Conservation (phyloP, 139 green algal genomes). For the Volvox africanus region DNA sequence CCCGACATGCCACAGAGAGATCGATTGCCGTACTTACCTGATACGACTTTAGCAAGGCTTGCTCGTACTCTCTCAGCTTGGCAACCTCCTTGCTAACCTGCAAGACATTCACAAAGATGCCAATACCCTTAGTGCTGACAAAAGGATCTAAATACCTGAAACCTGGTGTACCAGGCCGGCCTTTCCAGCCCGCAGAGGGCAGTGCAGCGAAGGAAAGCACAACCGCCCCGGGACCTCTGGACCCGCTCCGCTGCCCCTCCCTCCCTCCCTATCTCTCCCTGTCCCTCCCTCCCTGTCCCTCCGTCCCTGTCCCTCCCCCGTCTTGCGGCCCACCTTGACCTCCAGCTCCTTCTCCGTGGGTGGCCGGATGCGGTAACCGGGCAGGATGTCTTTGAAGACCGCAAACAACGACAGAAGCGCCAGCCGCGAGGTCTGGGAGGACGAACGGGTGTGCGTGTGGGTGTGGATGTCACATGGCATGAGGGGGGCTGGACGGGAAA, state of each 20-base stretch:
- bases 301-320: too few relatives aligned
- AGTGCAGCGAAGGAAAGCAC: too few relatives aligned
- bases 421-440: slow-evolving; percentile 72
- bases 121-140: too few relatives aligned
- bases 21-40: slow-evolving; percentile 10
- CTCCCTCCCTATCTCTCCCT: background rate
- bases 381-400: slow-evolving; percentile 91
- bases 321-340: slow-evolving; percentile 55
- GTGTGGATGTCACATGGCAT: background rate
- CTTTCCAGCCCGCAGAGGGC: too few relatives aligned
- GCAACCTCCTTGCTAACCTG: slow-evolving; percentile 90
- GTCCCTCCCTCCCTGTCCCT: background rate
- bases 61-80: slow-evolving; percentile 83
- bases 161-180: too few relatives aligned
- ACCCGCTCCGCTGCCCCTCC: background rate
- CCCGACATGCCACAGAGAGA: too few relatives aligned
- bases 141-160: too few relatives aligned
- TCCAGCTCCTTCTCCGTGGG: slow-evolving; percentile 76
- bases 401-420: slow-evolving; percentile 85
- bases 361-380: slow-evolving; percentile 88
- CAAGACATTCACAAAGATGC: background rate
- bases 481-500: background rate
- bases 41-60: slow-evolving; percentile 84
- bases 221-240: too few relatives aligned
- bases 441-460: slow-evolving; percentile 1